phyloP scores from a whole-genome alignment of 2,329 filamentous ascomycete genomes.

The Fusarium pilosicola region DNA sequence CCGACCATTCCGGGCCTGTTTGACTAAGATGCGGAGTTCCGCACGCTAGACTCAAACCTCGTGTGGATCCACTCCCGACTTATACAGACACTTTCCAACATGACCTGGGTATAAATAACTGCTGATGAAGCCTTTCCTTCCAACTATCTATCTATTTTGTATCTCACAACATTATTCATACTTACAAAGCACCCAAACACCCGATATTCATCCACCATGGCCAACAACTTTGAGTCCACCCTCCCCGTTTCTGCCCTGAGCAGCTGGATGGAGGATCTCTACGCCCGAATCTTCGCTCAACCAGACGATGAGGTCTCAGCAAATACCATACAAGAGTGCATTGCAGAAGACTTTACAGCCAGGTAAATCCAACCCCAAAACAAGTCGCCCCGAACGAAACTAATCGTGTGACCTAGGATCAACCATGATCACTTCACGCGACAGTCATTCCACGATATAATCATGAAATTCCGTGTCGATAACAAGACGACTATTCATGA shows the following conservation, averaged over 20 bases:
- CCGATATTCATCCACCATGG: not conserved
- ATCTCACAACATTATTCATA: not conserved
- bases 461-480: not conserved
- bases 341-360: not conserved
- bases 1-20: not conserved
- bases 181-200: rapidly evolving
- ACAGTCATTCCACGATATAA: not conserved
- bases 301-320: not conserved
- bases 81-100: not conserved
- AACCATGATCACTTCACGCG: not conserved
- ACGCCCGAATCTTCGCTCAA: not conserved
- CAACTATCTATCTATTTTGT: too few relatives aligned
- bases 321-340: rapidly evolving
- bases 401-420: rapidly evolving
- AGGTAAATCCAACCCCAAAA: not conserved
- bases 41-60: not conserved
- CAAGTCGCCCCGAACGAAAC: not conserved
- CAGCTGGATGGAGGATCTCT: not conserved
- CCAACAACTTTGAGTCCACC: rapidly evolving
- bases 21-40: not conserved
- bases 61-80: not conserved
- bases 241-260: not conserved
- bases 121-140: not conserved
- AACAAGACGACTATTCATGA: not conserved
- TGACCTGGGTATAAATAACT: not conserved